Conservation (phyloP, 2,329 filamentous ascomycete species). For the Aspergillus aculeatinus region DNA sequence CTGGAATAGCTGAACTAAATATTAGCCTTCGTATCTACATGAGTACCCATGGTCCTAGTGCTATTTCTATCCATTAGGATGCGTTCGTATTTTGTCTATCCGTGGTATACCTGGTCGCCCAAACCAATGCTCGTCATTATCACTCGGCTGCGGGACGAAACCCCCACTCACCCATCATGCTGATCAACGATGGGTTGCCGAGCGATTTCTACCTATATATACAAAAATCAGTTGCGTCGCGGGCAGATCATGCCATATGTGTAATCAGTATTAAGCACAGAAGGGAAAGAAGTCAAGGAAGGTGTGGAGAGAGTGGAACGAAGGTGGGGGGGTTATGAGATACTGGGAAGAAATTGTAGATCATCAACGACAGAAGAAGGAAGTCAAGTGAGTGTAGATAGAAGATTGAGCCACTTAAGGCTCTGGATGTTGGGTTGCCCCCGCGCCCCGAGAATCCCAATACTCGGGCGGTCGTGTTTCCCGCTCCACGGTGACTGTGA, state of each 20-base stretch:
- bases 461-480: conserved; percentile 17
- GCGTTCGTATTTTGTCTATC: neutral
- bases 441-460: conserved; percentile 6
- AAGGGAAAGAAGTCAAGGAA: neutral
- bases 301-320: neutral
- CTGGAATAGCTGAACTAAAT: too few species aligned
- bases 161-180: neutral
- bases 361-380: neutral
- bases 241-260: conserved; percentile 1
- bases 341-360: neutral
- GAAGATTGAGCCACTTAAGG: conserved; percentile 10
- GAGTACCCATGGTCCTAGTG: too few species aligned
- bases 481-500: conserved; percentile 33
- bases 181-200: neutral
- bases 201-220: neutral
- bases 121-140: neutral
- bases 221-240: neutral
- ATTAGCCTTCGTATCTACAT: too few species aligned
- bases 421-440: conserved; percentile 2
- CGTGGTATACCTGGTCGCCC: neutral
- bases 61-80: neutral
- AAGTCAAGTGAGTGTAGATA: neutral
- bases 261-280: neutral
- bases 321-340: neutral
- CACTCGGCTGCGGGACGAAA: neutral